Evolutionary conservation across 257 asterid genomes (phyloP).

Genomic region (Solanum tacnaense): DNA sequence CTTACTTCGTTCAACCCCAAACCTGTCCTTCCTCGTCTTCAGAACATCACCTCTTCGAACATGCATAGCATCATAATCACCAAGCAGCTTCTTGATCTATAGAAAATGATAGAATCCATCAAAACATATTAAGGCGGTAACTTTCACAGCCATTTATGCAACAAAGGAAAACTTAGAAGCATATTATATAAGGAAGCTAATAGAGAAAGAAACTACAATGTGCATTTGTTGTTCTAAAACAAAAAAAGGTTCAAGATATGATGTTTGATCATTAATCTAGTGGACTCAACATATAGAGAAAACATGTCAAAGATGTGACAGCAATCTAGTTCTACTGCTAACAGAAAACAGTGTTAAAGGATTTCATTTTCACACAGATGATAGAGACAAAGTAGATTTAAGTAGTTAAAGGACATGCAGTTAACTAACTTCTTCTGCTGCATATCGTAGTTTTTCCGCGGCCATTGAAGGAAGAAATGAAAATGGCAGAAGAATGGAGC

Average conservation of each 20-base stretch:
- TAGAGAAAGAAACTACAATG: not conserved
- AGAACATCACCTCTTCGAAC: conserved; percentile 91
- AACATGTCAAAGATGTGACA: not conserved
- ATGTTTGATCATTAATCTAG: not conserved
- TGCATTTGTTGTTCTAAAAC: not conserved
- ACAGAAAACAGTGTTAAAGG: not conserved
- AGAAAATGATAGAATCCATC: conserved; percentile 1
- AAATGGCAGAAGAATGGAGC: conserved; percentile 60
- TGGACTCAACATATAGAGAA: not conserved
- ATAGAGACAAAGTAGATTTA: not conserved
- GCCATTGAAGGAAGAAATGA: conserved; percentile 95
- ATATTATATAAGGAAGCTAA: not conserved
- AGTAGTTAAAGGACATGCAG: not conserved
- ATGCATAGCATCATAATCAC: conserved; percentile 93
- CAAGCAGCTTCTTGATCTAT: conserved; percentile 72
- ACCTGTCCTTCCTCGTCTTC: conserved; percentile 84
- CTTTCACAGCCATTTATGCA: not conserved
- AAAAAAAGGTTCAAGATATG: not conserved
- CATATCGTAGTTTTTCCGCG: conserved; percentile 57
- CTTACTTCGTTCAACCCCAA: conserved; percentile 61
- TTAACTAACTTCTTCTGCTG: conserved; percentile 61
- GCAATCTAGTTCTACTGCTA: not conserved
- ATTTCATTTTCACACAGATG: not conserved
- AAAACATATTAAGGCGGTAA: not conserved
- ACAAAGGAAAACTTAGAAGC: not conserved